These are phyloP conservation scores for Oryza meyeriana DNA, from an alignment of 176 grass and related monocot genomes.

Conservation along the genomic window DNA sequence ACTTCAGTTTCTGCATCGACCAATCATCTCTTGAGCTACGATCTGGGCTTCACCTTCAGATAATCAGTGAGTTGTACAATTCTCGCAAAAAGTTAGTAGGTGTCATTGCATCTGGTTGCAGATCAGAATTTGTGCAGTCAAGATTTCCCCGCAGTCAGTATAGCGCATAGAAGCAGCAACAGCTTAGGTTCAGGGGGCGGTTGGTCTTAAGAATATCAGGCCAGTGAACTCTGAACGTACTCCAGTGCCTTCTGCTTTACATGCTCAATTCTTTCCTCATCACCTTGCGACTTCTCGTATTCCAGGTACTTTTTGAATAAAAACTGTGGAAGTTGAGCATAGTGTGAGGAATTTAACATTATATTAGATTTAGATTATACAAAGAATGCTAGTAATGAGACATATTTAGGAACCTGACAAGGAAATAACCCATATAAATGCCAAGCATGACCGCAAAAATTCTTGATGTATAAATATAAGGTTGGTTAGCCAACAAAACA, in stretches of 20 bases:
- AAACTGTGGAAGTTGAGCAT: slow-evolving; percentile 50
- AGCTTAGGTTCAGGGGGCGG: not conserved
- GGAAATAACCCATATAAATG: not conserved
- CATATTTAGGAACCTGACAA: not conserved
- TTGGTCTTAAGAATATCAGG: not conserved
- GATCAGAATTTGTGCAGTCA: not conserved
- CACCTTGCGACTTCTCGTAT: slow-evolving; percentile 57
- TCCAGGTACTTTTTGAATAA: slow-evolving; percentile 92
- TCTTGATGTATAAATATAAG: not conserved
- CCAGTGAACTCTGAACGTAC: slow-evolving; percentile 65
- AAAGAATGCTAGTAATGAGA: not conserved
- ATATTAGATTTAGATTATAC: not conserved
- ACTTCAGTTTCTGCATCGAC: not conserved
- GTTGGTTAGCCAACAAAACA: not conserved
- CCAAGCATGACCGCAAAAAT: not conserved
- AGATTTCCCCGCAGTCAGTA: not conserved
- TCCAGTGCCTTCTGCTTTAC: slow-evolving; percentile 81
- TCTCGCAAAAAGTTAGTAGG: not conserved
- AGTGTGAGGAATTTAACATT: not conserved
- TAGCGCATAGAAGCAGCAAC: not conserved
- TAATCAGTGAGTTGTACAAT: not conserved
- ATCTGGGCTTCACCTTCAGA: not conserved
- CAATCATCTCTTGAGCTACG: not conserved
- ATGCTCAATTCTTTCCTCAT: slow-evolving; percentile 54
- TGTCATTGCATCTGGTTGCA: not conserved